Evolutionary conservation across 2,329 filamentous ascomycete species (phyloP).

Genomic region (Tolypocladium guangdongense): DNA sequence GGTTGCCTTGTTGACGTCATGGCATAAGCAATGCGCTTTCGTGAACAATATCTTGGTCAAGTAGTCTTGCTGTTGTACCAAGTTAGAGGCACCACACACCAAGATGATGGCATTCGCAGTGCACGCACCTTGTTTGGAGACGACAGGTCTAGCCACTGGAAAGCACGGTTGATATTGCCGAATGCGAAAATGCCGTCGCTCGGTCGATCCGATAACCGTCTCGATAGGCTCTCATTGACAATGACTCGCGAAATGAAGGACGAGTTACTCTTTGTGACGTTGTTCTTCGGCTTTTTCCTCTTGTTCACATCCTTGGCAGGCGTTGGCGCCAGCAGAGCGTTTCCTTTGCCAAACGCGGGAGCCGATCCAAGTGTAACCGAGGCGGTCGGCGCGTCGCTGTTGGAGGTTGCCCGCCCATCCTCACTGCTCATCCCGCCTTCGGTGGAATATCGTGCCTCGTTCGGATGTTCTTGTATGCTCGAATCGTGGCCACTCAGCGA

Average conservation of each 20-base stretch:
- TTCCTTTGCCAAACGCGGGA: slow-evolving; percentile 78
- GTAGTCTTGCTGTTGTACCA: slow-evolving; percentile 59
- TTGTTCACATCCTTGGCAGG: slow-evolving; percentile 66
- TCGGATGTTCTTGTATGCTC: slow-evolving; percentile 51
- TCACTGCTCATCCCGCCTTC: slow-evolving; percentile 50
- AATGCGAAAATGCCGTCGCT: slow-evolving; percentile 79
- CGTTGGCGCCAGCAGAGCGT: slow-evolving; percentile 55
- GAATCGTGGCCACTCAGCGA: slow-evolving; percentile 30
- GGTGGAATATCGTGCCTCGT: slow-evolving; percentile 47
- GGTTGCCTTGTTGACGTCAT: slow-evolving; percentile 79
- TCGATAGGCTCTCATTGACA: slow-evolving; percentile 69
- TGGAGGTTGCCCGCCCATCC: slow-evolving; percentile 40
- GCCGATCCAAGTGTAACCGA: slow-evolving; percentile 32
- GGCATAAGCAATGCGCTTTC: slow-evolving; percentile 88
- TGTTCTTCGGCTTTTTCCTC: slow-evolving; percentile 90
- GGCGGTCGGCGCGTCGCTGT: slow-evolving; percentile 35
- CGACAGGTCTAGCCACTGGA: slow-evolving; percentile 90
- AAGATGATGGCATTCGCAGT: background rate
- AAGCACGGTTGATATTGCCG: slow-evolving; percentile 88
- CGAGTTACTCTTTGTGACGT: slow-evolving; percentile 96
- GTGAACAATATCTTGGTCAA: slow-evolving; percentile 95
- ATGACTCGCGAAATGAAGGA: slow-evolving; percentile 97
- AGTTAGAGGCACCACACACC: slow-evolving; percentile 11
- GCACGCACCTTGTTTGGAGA: slow-evolving; percentile 53
- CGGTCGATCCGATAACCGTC: slow-evolving; percentile 68